phyloP scores from a whole-genome alignment of 495 filamentous ascomycete species.

The Penicillium roqueforti region DNA sequence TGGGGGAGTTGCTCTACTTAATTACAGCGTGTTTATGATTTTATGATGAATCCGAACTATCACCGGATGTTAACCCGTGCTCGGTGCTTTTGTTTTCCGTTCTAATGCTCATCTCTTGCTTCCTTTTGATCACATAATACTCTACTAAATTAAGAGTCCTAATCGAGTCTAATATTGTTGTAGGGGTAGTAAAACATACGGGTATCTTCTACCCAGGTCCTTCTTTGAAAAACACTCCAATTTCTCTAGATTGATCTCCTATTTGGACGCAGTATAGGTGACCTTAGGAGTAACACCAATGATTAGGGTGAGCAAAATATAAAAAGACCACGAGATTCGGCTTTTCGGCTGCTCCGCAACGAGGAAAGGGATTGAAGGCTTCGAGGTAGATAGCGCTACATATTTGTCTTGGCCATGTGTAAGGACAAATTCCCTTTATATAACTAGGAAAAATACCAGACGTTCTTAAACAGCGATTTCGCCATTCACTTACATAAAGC shows the following conservation, averaged over 20 bases:
- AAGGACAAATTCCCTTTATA: too few species aligned
- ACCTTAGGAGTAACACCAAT: neutral
- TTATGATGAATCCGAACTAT: neutral
- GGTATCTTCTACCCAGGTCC: neutral
- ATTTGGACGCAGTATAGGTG: neutral
- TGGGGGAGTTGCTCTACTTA: neutral
- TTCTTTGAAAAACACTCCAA: neutral
- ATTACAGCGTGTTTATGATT: neutral
- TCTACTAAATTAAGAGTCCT: neutral
- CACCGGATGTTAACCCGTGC: neutral
- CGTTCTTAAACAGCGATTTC: too few species aligned
- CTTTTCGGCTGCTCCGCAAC: too few species aligned
- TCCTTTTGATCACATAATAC: neutral
- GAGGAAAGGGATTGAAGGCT: too few species aligned
- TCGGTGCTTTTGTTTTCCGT: neutral
- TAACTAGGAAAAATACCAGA: too few species aligned
- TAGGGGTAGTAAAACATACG: neutral
- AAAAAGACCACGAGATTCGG: neutral
- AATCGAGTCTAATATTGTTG: neutral
- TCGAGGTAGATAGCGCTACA: too few species aligned
- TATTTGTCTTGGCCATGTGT: too few species aligned
- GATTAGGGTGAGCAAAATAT: neutral
- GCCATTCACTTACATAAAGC: too few species aligned
- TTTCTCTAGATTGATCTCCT: neutral
- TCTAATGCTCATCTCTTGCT: neutral